These are phyloP conservation scores for Fragilaria crotonensis DNA, from an alignment of 108 stramenopile species.

Conservation along the genomic window DNA sequence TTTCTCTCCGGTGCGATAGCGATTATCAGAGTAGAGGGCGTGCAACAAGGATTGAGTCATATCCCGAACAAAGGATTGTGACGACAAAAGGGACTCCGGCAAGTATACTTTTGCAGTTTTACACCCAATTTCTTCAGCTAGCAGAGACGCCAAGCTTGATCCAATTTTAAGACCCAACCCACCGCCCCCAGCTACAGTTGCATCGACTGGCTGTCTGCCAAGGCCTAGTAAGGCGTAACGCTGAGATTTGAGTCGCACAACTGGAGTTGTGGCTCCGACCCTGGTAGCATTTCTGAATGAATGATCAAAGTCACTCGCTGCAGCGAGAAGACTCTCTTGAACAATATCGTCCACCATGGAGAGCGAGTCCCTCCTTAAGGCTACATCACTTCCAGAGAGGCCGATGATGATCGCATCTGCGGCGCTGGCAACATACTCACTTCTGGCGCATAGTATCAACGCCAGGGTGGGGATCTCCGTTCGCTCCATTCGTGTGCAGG, in stretches of 20 bases:
- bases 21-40: constrained; percentile 18
- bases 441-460: neutral
- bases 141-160: neutral
- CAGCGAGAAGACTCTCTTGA: neutral
- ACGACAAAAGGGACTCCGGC: neutral
- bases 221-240: constrained; percentile 3
- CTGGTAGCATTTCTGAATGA: neutral
- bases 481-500: neutral
- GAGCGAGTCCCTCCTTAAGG: neutral
- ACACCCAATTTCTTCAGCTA: neutral
- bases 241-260: neutral
- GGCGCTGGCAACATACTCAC: neutral
- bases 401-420: neutral
- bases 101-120: neutral
- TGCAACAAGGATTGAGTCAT: constrained; percentile 54
- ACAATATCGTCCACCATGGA: neutral
- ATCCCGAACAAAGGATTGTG: constrained; percentile 18
- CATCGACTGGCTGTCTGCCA: neutral
- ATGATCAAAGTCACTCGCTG: neutral
- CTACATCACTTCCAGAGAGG: neutral
- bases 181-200: neutral
- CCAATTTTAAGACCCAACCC: neutral
- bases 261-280: neutral
- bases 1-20: constrained; percentile 3
- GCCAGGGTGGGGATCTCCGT: neutral